Conservation (phyloP, 208 protist species). For the Trypanosoma boissoni region DNA sequence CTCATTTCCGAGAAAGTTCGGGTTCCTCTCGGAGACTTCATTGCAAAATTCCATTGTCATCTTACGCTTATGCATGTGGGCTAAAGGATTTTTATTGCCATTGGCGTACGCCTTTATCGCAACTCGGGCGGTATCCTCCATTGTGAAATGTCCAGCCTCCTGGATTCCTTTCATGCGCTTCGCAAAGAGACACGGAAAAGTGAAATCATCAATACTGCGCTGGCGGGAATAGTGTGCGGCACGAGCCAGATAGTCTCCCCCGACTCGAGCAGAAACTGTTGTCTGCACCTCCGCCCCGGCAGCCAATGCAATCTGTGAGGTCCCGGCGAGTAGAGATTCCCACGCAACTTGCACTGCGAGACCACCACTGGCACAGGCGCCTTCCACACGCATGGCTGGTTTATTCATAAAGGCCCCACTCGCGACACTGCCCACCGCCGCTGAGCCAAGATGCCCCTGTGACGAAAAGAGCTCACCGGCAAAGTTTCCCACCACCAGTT, state of each 20-base stretch:
- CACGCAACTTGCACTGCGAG: constrained; percentile 60
- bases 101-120: constrained; percentile 89
- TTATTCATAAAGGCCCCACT: constrained; percentile 53
- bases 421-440: constrained; percentile 51
- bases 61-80: constrained; percentile 85
- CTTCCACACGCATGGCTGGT: constrained; percentile 83
- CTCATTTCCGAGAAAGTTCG: constrained; percentile 82
- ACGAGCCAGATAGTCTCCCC: constrained; percentile 89
- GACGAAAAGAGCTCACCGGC: constrained; percentile 84
- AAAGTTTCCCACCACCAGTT: constrained; percentile 83
- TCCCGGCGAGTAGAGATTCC: constrained; percentile 61
- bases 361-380: constrained; percentile 88
- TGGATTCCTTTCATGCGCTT: constrained; percentile 80
- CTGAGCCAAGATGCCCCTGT: constrained; percentile 88
- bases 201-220: constrained; percentile 89
- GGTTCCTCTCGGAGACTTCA: constrained; percentile 53
- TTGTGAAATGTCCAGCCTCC: constrained; percentile 71
- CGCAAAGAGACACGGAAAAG: constrained; percentile 90
- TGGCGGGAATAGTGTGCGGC: constrained; percentile 85
- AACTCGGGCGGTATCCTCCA: constrained; percentile 84
- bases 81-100: constrained; percentile 86
- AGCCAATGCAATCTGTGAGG: constrained; percentile 62
- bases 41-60: constrained; percentile 67
- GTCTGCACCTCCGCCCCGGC: constrained; percentile 91
- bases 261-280: constrained; percentile 70